These are phyloP conservation scores for Prunus salicina DNA, from an alignment of 306 rosid genomes.

Conservation along the genomic window DNA sequence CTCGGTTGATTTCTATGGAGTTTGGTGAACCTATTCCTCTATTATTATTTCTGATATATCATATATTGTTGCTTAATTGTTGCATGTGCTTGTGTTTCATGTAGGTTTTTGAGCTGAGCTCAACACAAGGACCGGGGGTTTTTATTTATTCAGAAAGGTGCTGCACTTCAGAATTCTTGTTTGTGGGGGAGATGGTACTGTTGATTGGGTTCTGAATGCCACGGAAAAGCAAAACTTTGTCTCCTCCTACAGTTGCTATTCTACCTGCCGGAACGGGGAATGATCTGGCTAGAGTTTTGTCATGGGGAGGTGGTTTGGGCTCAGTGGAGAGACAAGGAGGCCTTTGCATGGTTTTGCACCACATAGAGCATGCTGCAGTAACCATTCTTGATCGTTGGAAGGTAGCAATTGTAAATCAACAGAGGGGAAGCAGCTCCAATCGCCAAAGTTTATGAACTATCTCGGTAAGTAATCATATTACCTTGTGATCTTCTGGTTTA, in stretches of 20 bases:
- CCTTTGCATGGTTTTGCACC: slow-evolving; percentile 81
- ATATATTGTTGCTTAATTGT: background rate
- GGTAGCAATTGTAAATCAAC: slow-evolving; percentile 58
- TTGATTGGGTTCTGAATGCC: slow-evolving; percentile 93
- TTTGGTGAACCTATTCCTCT: background rate
- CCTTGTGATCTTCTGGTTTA: background rate
- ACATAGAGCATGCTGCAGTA: slow-evolving; percentile 92
- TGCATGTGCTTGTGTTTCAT: slow-evolving; percentile 23
- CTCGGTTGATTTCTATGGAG: background rate
- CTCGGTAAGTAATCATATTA: slow-evolving; percentile 61
- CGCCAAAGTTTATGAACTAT: slow-evolving; percentile 82
- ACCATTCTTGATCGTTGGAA: slow-evolving; percentile 98
- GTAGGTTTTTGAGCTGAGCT: slow-evolving; percentile 89
- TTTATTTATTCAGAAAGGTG: slow-evolving; percentile 88
- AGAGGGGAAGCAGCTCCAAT: slow-evolving; percentile 59
- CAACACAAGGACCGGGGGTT: slow-evolving; percentile 89
- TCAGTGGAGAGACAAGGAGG: slow-evolving; percentile 98
- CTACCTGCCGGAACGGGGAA: slow-evolving; percentile 99
- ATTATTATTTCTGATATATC: background rate
- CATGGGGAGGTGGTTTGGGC: slow-evolving; percentile 99
- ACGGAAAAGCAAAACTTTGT: slow-evolving; percentile 89
- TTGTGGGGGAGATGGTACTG: slow-evolving; percentile 98
- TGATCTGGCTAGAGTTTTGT: slow-evolving; percentile 93
- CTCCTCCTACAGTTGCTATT: slow-evolving; percentile 98
- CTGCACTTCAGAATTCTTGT: slow-evolving; percentile 91